A percentile compares a stretch with the other conserved stretches of the same genome.
phyloP scores from a whole-genome alignment of 73 alveolate species.

The Paramecium octaurelia region DNA sequence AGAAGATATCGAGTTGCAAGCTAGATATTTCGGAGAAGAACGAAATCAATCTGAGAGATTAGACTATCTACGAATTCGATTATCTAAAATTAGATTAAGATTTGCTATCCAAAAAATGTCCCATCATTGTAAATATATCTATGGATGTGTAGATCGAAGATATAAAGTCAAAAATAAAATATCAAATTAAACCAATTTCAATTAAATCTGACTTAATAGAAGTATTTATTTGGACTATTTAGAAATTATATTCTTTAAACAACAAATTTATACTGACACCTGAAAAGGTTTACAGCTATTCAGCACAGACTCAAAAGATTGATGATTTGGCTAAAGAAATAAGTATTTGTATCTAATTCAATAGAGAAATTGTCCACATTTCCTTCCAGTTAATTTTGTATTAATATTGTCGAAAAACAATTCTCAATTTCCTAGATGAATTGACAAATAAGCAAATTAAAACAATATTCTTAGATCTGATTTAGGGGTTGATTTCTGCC shows the following conservation, averaged over 20 bases:
- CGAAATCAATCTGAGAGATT: not conserved
- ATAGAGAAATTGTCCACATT: not conserved
- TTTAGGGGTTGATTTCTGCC: not conserved
- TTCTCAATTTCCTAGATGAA: not conserved
- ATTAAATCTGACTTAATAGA: not conserved
- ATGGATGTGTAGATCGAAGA: not conserved
- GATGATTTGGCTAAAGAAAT: slow-evolving; percentile 14
- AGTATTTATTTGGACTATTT: not conserved
- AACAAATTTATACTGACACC: not conserved
- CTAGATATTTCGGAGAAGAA: not conserved
- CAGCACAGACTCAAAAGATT: not conserved
- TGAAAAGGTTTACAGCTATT: not conserved
- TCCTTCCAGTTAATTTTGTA: not conserved
- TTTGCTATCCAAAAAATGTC: not conserved
- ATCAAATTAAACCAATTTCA: not conserved
- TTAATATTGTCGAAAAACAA: not conserved
- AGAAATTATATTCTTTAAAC: not conserved
- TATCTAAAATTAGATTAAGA: slow-evolving; percentile 4
- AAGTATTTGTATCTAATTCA: not conserved
- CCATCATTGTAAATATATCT: not conserved
- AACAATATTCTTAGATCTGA: not conserved
- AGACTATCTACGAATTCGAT: not conserved
- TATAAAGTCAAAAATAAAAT: not conserved
- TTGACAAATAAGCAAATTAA: not conserved
- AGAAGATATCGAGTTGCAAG: not conserved